Conservation (phyloP, 305 asterid genomes). For the Coffea humblotiana region DNA sequence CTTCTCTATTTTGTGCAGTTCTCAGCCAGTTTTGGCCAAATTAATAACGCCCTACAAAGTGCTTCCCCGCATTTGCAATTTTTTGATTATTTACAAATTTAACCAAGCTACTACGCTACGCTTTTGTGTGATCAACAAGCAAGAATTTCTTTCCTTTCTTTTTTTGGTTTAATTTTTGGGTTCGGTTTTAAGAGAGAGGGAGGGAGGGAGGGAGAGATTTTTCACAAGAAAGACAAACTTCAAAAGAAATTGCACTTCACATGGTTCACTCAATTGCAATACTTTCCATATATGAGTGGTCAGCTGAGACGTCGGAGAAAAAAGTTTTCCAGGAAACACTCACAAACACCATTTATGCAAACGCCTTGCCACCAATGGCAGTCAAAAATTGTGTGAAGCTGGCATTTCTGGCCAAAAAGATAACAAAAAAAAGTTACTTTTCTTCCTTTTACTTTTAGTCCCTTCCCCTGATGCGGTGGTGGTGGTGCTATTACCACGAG, state of each 20-base stretch:
- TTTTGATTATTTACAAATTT: neutral
- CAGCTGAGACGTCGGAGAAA: neutral
- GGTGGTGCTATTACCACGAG: too few species aligned
- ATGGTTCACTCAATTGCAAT: constrained; percentile 15
- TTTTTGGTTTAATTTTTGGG: too few species aligned
- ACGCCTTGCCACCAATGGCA: constrained; percentile 17
- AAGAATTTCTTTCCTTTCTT: too few species aligned
- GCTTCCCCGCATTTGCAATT: neutral
- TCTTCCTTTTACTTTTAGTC: neutral
- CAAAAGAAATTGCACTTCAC: constrained; percentile 22
- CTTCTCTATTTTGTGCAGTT: neutral
- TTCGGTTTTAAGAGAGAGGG: too few species aligned
- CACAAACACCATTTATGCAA: neutral
- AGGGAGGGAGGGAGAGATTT: neutral
- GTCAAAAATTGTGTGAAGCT: constrained; percentile 12
- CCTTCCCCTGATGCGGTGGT: neutral
- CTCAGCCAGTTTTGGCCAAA: neutral
- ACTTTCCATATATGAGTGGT: neutral
- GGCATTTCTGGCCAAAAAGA: constrained; percentile 15
- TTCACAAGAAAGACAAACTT: neutral
- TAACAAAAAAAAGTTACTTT: neutral
- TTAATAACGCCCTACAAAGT: neutral
- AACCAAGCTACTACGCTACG: neutral
- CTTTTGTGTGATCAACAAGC: neutral
- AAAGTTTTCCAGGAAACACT: constrained; percentile 11